These are phyloP conservation scores for Pythium apleroticum DNA, from an alignment of 352 stramenopile genomes.

Conservation along the genomic window DNA sequence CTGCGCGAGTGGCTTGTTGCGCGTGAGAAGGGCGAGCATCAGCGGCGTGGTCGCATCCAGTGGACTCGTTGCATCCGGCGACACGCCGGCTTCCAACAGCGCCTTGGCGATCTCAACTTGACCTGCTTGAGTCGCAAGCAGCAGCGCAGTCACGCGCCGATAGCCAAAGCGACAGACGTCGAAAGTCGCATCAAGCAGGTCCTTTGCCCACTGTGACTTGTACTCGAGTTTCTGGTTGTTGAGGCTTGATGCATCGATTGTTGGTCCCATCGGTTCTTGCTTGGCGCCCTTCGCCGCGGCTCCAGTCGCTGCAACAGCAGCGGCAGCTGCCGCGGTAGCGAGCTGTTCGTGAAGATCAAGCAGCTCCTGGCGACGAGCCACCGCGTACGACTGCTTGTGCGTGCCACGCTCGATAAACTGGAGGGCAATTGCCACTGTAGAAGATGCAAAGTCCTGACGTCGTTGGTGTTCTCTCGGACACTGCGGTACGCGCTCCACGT, in stretches of 20 bases:
- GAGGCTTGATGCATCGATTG: conserved; percentile 18
- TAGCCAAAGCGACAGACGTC: conserved; percentile 54
- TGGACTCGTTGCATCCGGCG: conserved; percentile 26
- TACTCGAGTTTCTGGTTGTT: conserved; percentile 30
- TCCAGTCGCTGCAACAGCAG: neutral
- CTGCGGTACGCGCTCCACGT: conserved; percentile 32
- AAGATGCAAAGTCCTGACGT: conserved; percentile 18
- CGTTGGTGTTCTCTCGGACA: conserved; percentile 20
- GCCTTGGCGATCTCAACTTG: conserved; percentile 31
- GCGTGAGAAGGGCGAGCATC: conserved; percentile 57
- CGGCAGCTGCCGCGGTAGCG: neutral
- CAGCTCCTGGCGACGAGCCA: conserved; percentile 17
- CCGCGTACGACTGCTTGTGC: conserved; percentile 11
- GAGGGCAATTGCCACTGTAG: conserved; percentile 30
- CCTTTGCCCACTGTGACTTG: conserved; percentile 37
- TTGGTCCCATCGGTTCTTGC: neutral
- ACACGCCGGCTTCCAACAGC: conserved; percentile 49
- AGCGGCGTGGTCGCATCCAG: conserved; percentile 44
- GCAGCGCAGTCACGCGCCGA: conserved; percentile 39
- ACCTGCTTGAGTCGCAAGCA: conserved; percentile 54
- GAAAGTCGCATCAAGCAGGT: conserved; percentile 45
- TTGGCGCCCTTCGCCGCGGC: conserved; percentile 10
- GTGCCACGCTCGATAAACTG: conserved; percentile 34
- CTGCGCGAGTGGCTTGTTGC: conserved; percentile 27
- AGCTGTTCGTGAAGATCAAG: conserved; percentile 22